Conservation (phyloP, 345 rosid species). For the Gynandropsis gynandra region DNA sequence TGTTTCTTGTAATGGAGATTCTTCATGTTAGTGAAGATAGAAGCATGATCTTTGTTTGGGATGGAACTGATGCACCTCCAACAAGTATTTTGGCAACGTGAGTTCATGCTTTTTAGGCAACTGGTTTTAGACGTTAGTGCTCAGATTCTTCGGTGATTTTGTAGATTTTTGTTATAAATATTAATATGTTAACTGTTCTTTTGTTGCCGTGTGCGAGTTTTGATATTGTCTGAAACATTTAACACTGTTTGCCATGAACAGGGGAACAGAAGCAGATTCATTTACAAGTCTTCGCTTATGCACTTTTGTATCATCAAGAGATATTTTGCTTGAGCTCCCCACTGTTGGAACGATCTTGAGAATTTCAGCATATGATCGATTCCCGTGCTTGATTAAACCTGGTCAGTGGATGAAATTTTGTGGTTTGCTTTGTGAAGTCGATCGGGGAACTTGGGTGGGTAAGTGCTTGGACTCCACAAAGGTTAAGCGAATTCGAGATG, state of each 20-base stretch:
- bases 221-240: neutral
- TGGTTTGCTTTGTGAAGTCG: slow-evolving; percentile 45
- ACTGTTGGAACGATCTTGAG: slow-evolving; percentile 65
- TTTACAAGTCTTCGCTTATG: slow-evolving; percentile 23
- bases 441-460: slow-evolving; percentile 62
- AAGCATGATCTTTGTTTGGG: slow-evolving; percentile 59
- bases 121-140: neutral
- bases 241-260: neutral
- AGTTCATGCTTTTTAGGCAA: slow-evolving; percentile 19
- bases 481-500: slow-evolving; percentile 36
- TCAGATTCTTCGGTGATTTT: neutral
- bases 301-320: slow-evolving; percentile 48
- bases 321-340: slow-evolving; percentile 52
- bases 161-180: neutral
- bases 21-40: slow-evolving; percentile 42
- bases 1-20: slow-evolving; percentile 35
- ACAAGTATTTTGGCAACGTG: slow-evolving; percentile 38
- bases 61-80: slow-evolving; percentile 76
- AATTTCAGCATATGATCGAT: slow-evolving; percentile 37
- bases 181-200: slow-evolving; percentile 1
- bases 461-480: slow-evolving; percentile 37
- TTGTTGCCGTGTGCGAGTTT: neutral
- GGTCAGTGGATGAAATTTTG: slow-evolving; percentile 66
- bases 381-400: slow-evolving; percentile 33
- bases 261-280: slow-evolving; percentile 5